Evolutionary conservation across 1,139 yeast genomes (phyloP).

Genomic region (Geotrichum cucujoidarum): DNA sequence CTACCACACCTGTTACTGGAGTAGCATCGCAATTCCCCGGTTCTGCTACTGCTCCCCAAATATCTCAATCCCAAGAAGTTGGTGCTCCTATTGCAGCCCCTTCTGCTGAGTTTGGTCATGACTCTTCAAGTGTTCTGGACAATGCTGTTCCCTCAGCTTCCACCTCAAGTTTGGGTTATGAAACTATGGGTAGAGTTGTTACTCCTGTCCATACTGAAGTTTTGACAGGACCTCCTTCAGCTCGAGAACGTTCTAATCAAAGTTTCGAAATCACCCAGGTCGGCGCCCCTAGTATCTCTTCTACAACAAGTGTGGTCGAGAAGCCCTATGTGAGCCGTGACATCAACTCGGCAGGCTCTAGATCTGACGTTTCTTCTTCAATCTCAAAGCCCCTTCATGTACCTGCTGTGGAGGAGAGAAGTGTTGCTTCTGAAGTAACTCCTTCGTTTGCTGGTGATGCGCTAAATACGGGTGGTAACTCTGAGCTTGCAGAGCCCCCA

Average conservation of each 20-base stretch:
- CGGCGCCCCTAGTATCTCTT: not conserved
- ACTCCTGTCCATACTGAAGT: not conserved
- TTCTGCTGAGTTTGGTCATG: no score
- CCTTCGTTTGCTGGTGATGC: not conserved
- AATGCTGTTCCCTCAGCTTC: not conserved
- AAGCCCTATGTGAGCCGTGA: not conserved
- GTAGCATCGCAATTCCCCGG: not conserved
- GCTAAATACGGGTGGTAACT: not conserved
- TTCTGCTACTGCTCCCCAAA: not conserved
- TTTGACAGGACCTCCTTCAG: not conserved
- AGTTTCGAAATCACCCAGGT: not conserved
- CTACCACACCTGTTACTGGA: conserved; percentile 3
- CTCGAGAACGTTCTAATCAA: not conserved
- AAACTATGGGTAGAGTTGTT: not conserved
- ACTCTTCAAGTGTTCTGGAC: no score
- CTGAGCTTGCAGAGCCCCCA: not conserved
- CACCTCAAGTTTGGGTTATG: no score
- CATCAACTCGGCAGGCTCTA: not conserved
- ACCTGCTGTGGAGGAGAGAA: not conserved
- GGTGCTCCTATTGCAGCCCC: no score
- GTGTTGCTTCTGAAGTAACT: not conserved
- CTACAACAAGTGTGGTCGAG: not conserved
- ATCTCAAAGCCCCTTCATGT: not conserved
- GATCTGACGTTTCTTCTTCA: not conserved
- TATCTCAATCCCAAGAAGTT: no score